A percentile compares a stretch with the other conserved stretches of the same genome.
These are phyloP conservation scores for Mycena belliarum DNA, from an alignment of 768 basidiomycete species.

Conservation along the genomic window DNA sequence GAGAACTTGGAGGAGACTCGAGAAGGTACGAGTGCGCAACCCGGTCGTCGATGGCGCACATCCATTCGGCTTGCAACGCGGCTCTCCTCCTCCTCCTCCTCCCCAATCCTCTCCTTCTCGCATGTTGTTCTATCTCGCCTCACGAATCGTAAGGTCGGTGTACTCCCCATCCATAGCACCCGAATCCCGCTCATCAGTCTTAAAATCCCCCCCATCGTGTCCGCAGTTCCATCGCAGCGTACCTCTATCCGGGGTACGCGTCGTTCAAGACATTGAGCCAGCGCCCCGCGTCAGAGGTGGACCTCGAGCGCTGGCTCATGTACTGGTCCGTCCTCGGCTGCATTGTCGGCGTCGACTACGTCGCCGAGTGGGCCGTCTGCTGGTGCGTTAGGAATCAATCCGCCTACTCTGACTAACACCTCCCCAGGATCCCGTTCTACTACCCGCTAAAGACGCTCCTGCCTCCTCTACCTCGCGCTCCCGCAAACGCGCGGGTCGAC, in stretches of 20 bases:
- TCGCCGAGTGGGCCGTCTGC: conserved; percentile 84
- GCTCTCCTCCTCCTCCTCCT: background rate
- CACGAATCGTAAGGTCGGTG: conserved; percentile 47
- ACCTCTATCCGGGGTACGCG: conserved; percentile 92
- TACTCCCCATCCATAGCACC: background rate
- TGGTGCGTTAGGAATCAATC: conserved; percentile 56
- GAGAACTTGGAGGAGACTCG: no score
- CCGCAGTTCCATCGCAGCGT: conserved; percentile 72
- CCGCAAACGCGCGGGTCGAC: conserved; percentile 89
- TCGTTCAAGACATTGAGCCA: conserved; percentile 94
- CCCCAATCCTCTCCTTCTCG: background rate
- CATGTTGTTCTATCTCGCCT: conserved; percentile 54
- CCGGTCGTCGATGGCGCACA: background rate
- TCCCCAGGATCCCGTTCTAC: conserved; percentile 85
- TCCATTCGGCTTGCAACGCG: conserved; percentile 1
- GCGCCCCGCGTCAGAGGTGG: conserved; percentile 80
- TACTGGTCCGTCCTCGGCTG: conserved; percentile 93
- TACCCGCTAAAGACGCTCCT: conserved; percentile 78
- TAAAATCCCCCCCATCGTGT: background rate
- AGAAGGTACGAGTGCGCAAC: background rate
- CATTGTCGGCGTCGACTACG: conserved; percentile 78
- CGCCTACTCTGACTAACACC: background rate
- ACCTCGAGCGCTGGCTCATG: conserved; percentile 94
- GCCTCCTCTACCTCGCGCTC: conserved; percentile 85
- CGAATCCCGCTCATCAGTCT: background rate